Conservation (phyloP, 768 basidiomycete genomes). For the Lactarius hengduanensis region DNA sequence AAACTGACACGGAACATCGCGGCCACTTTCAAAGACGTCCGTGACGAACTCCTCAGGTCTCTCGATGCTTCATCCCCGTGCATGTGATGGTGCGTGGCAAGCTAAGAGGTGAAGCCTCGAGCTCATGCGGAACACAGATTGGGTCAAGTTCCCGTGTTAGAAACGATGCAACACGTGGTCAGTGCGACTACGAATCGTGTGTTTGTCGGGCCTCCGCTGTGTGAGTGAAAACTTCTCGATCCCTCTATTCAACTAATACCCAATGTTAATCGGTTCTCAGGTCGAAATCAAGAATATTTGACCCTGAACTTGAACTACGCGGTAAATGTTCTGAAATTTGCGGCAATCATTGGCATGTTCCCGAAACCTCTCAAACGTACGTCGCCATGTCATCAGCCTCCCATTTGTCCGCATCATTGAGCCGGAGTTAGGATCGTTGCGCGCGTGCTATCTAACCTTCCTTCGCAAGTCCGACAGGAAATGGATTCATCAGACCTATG, state of each 20-base stretch:
- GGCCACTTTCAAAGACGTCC: not conserved
- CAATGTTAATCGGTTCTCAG: not conserved
- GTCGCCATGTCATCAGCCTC: not conserved
- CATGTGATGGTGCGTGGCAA: not conserved
- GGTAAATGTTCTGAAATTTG: not conserved
- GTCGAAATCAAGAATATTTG: not conserved
- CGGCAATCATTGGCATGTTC: not conserved
- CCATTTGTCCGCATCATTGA: not conserved
- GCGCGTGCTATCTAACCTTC: constrained; percentile 1
- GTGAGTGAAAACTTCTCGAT: not conserved
- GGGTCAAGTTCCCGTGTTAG: not conserved
- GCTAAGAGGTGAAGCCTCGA: not conserved
- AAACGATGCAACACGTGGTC: not conserved
- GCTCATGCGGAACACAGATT: not conserved
- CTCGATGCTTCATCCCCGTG: not conserved
- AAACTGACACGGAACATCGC: constrained; percentile 12
- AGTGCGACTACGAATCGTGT: not conserved
- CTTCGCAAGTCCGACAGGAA: not conserved
- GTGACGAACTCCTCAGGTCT: not conserved
- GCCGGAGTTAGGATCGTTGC: not conserved
- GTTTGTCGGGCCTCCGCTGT: not conserved
- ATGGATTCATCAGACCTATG: constrained; percentile 9
- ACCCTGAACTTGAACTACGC: not conserved
- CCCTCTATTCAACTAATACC: not conserved
- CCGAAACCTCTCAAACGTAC: not conserved